Conservation (phyloP, 495 filamentous ascomycete species). For the Tuber umbilicatum region DNA sequence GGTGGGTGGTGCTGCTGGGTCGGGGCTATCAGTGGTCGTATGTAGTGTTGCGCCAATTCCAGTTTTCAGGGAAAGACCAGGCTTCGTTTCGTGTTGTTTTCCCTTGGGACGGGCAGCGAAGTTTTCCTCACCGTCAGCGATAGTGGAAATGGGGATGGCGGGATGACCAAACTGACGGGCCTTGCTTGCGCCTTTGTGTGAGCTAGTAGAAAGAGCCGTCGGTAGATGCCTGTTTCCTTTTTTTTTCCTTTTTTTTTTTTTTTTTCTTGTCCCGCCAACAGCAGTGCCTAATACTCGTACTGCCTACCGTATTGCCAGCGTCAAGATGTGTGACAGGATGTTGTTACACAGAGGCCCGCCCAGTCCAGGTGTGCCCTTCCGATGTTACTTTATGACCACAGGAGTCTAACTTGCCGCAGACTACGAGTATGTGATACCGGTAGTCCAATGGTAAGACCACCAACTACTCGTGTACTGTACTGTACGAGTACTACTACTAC, state of each 20-base stretch:
- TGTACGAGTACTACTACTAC: too few relatives aligned
- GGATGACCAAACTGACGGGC: conserved; percentile 33
- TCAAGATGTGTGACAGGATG: background rate
- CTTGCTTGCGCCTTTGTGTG: conserved; percentile 13
- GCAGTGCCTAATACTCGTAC: too few relatives aligned
- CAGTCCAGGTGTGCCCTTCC: background rate
- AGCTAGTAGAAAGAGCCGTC: background rate
- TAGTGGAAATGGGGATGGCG: conserved; percentile 31
- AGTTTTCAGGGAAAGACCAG: background rate
- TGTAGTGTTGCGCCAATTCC: conserved; percentile 3
- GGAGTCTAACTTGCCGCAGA: background rate
- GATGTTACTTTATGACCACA: background rate
- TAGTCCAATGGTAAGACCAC: background rate
- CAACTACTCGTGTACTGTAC: too few relatives aligned
- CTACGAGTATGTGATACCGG: background rate
- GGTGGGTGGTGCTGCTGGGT: conserved; percentile 7
- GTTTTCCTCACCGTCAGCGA: conserved; percentile 21
- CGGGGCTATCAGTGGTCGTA: background rate
- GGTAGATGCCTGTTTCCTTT: background rate
- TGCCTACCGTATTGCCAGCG: too few relatives aligned
- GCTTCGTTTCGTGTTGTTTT: conserved; percentile 3
- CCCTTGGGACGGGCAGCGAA: conserved; percentile 5
- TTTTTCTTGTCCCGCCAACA: background rate
- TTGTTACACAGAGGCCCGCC: background rate
- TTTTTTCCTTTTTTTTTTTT: background rate